Percentiles rank a stretch among this genome's conserved stretches.
Conservation (phyloP, 2,329 filamentous ascomycete species). For the Grosmannia clavigera region DNA sequence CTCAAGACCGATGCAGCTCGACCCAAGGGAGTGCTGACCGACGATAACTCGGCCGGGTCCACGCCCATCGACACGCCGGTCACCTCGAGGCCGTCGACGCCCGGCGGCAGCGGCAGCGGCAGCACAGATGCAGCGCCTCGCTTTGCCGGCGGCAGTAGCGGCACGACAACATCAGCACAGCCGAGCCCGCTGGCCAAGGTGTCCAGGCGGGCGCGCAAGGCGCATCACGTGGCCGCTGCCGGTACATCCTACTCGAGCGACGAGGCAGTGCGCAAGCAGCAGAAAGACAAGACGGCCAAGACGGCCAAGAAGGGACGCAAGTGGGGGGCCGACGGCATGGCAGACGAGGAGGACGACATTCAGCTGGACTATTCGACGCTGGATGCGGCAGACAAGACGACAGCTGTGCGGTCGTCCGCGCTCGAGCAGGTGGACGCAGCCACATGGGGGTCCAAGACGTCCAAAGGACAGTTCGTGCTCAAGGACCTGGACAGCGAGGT, state of each 20-base stretch:
- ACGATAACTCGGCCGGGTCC: conserved; percentile 47
- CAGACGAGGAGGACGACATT: conserved; percentile 71
- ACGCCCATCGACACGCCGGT: conserved; percentile 60
- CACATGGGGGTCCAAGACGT: conserved; percentile 77
- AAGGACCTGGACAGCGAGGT: conserved; percentile 92
- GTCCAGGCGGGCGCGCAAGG: conserved; percentile 66
- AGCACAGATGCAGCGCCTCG: conserved; percentile 17
- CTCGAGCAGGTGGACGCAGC: conserved; percentile 66
- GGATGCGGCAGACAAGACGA: conserved; percentile 23
- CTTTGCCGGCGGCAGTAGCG: conserved; percentile 20
- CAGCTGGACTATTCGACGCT: conserved; percentile 81
- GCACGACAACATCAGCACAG: conserved; percentile 48
- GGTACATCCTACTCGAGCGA: conserved; percentile 62
- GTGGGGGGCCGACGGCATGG: conserved; percentile 83
- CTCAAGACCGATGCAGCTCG: not conserved
- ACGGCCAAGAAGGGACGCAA: conserved; percentile 72
- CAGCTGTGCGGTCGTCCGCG: conserved; percentile 33
- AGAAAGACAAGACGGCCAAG: conserved; percentile 24
- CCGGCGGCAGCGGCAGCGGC: conserved; percentile 28
- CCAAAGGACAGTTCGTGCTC: conserved; percentile 87
- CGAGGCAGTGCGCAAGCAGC: conserved; percentile 48
- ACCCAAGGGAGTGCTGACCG: conserved; percentile 5
- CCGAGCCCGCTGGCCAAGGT: conserved; percentile 61
- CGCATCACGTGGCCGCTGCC: conserved; percentile 49
- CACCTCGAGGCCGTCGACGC: conserved; percentile 69